Evolutionary conservation across 768 basidiomycete species (phyloP), one percentile per base, ranked within the genome.

Genomic region (Suillus fuscotomentosus): DNA sequence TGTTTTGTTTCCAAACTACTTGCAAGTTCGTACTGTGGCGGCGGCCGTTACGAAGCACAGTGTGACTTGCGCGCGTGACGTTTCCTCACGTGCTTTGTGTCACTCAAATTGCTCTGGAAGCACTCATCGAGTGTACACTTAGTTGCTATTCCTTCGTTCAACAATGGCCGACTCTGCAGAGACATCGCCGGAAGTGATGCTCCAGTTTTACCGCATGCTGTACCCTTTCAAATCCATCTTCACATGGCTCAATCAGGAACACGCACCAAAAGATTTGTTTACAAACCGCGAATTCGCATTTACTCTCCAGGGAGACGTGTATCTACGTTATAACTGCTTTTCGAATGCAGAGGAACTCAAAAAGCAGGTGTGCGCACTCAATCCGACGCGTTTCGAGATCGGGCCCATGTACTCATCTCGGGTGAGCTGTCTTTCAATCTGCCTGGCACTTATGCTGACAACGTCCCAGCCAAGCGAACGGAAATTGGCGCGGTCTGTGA

Each of bases 221-320:
- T 98, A 97, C 76, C 97, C 97, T 3, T 99, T 94, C 85, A 92
- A 95, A 73, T 90, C 94, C 1, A 85, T 99, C 67, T 98, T 90
- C 78, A 84, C 85, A 65, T 99, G 97, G 97, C 83, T 99, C 27
- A 98, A 98, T 73, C 97, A 98, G 67, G 91, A 90, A 67, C 90
- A 93, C 66, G 80, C 83, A 62, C 86, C 96, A 1, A 84, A 88
- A 14, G 87, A 86, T 65, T 86, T 92, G 57, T 99, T 94, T 75
- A 94, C 92, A 3, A 88, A 98, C 72, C 90, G 97, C 73, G 97
- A 99, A 76, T 97, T 98, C 74, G 89, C 97, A 24, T 96, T 97
- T 76, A 98, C 96, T 3, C 86, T 99, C 24, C 84, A 84, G 39
- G 91, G 90, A 53, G 97, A 98, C 68, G 88, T 93, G 14, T 99